Percentiles rank a stretch among this genome's conserved stretches.
Conservation (phyloP, 116 monocot genomes). For the Papilionanthe hybrid region DNA sequence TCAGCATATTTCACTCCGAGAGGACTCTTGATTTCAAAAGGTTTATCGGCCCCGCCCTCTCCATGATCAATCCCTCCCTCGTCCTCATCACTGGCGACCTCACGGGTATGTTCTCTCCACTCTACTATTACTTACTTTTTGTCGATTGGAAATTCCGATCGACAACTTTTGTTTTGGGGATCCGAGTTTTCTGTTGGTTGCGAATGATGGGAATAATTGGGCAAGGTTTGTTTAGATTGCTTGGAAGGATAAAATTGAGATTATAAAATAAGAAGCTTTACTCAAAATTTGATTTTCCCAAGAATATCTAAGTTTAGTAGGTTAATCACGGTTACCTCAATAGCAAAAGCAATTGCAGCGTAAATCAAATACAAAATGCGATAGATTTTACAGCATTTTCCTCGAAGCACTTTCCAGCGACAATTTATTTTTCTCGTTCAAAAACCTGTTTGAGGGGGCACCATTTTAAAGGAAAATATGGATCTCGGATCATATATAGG, state of each 20-base stretch:
- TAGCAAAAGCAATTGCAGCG: neutral
- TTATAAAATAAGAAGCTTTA: neutral
- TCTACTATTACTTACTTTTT: neutral
- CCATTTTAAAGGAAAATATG: neutral
- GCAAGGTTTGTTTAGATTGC: neutral
- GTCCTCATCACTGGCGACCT: constrained; percentile 99
- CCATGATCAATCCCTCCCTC: constrained; percentile 82
- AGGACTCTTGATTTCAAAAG: constrained; percentile 66
- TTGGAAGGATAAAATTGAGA: neutral
- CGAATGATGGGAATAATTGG: neutral
- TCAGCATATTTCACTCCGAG: constrained; percentile 86
- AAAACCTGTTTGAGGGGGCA: neutral
- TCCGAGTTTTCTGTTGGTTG: neutral
- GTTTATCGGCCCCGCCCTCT: constrained; percentile 65
- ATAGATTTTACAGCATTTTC: neutral
- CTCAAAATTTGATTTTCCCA: neutral
- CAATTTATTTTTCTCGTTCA: neutral
- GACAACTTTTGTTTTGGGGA: neutral
- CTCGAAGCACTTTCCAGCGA: neutral
- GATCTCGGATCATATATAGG: neutral
- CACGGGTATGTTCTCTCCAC: constrained; percentile 42
- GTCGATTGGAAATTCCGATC: neutral
- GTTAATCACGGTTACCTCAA: neutral
- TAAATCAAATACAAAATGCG: neutral
- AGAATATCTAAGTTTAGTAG: neutral